Conservation (phyloP, 352 stramenopile genomes). For the Phytophthora meadii region DNA sequence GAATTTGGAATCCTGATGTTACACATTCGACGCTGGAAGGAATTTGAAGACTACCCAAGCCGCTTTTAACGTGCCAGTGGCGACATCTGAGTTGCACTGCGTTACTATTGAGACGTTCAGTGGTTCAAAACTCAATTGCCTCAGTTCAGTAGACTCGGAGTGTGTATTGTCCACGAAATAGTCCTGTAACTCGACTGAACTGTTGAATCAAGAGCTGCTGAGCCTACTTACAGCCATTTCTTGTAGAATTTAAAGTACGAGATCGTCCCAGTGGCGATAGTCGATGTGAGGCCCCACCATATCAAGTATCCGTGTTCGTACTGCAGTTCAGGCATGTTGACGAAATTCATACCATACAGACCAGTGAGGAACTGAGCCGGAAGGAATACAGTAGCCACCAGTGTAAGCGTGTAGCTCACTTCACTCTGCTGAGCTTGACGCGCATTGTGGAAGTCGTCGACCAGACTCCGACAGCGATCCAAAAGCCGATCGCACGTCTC, state of each 20-base stretch:
- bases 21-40: constrained; percentile 21
- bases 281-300: constrained; percentile 76
- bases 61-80: constrained; percentile 2
- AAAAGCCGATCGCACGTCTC: constrained; percentile 85
- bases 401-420: constrained; percentile 82
- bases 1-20: constrained; percentile 22
- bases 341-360: constrained; percentile 92
- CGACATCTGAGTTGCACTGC: constrained; percentile 1
- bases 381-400: constrained; percentile 85
- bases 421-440: constrained; percentile 71
- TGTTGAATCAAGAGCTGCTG: constrained; percentile 8
- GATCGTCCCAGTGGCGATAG: constrained; percentile 51
- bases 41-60: not conserved
- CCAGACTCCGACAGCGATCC: constrained; percentile 66
- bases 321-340: constrained; percentile 86
- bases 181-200: constrained; percentile 19
- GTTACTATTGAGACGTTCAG: constrained; percentile 23
- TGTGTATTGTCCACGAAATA: constrained; percentile 2
- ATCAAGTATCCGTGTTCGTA: constrained; percentile 79
- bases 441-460: constrained; percentile 77
- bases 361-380: constrained; percentile 89
- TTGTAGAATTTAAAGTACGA: constrained; percentile 82
- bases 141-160: not conserved
- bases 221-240: constrained; percentile 58
- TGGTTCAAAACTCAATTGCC: not conserved